Evolutionary conservation across 495 filamentous ascomycete species (phyloP), one percentile per base, ranked within the genome.

Genomic region (Penicillium coprophilum): DNA sequence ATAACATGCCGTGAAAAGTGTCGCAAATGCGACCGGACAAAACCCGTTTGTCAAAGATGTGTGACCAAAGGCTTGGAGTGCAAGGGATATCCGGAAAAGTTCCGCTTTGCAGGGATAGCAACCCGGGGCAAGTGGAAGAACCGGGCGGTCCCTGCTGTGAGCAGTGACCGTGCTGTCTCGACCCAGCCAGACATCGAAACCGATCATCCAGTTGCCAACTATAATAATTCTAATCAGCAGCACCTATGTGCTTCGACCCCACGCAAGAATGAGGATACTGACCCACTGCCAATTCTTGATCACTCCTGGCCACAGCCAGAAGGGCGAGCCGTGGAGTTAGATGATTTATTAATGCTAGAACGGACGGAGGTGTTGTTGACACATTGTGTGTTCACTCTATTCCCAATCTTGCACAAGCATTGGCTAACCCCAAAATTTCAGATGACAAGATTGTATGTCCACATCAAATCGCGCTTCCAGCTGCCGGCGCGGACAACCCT

Each of bases 71-170:
- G 69, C 20, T 41, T 54, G 38, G 30, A 64, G 53, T 76, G 72
- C 41, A 64, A 57, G 38, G 72, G 71, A 9, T 76, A 76, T 60
- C 72, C 72, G 2, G 72, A 76, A 20, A 73, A 74, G 23, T 76
- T 72, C 49, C 64, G 69, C 7, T 75, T 75, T 34, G 72, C 69
- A 54, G 71, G 72, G 6, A 61, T 74, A 13, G 69, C 72, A 20
- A 73, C 66, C 46, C 69, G 71, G 11, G 71, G 72, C 1, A 72
- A 72, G 44, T 73, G 71, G 72, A 75, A 71, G 43, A 57, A 58
- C 43, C 46, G 50, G 34, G 56, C 30, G 9, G 23, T 54, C 5
- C 58, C 58, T 17, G 38, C 53, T 39, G 21, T 23, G 13, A 36
- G 28, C 44, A 36, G 34, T 39, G 34, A 28, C 38, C 49, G 41